Evolutionary conservation across 345 rosid genomes (phyloP), one percentile per base, ranked within the genome.

Genomic region (Combretum micranthum): DNA sequence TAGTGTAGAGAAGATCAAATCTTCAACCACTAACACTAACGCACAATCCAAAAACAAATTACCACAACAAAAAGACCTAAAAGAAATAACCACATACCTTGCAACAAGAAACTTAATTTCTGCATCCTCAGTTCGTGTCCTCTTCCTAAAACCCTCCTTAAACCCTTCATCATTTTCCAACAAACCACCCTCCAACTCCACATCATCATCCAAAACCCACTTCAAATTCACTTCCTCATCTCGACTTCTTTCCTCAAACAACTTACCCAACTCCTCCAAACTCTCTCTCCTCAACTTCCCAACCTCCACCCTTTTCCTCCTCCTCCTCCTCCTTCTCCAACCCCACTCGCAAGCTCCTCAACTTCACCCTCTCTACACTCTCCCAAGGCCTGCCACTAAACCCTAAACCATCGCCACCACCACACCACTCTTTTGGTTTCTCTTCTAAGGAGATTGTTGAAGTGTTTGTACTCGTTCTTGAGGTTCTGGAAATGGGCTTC

Each of bases 151-250:
- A 57, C 77, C 81, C 75, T 77, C 75, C 8, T 17, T 55, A 26
- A 20, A 55, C 19, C 64, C 64, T n/a, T 61, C 69, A 37, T 61
- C 69, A 37, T 56, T 69, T 45, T 44, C 63, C 50, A 53, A 44
- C 58, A 50, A 21, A 62, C 37, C 66, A n/a, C 58, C 76, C 57
- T 73, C 87, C 65, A 71, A 50, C 57, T 86, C 89, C 20, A 84
- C 64, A 63, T 86, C 95, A 65, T 88, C 85, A n/a, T 86, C 89
- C 59, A 88, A 72, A 76, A 83, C 81, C 98, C 98, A 88, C 46
- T 66, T 75, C 74, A 88, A 69, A 32, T 32, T 32, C 39, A 32
- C 39, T 32, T 32, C 39, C 70, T 85, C 88, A 50, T 75, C 71
- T 21, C 44, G 50, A 51, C 51, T 55, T 51, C 71, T 61, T 37